A percentile compares a stretch with the other conserved stretches of the same genome.
Evolutionary conservation across 2,329 filamentous ascomycete genomes (phyloP).

Genomic region (Cucurbitaria berberidis): DNA sequence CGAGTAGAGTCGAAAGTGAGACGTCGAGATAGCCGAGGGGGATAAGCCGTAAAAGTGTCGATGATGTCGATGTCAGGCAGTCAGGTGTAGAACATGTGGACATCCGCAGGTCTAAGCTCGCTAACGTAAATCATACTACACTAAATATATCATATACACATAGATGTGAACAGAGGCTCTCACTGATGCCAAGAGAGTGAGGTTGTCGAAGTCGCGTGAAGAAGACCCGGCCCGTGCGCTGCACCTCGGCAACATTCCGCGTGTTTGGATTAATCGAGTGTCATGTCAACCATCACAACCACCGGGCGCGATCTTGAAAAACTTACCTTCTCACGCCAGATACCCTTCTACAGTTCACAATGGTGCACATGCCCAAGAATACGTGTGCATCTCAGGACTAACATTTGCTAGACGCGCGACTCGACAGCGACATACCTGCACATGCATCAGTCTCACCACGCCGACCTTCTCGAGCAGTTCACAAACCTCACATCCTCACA

Average conservation of each 20-base stretch:
- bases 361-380: not conserved
- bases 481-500: conserved; percentile 44
- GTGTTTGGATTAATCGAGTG: not conserved
- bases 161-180: too few relatives aligned
- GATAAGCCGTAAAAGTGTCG: too few relatives aligned
- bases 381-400: not conserved
- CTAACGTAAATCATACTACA: too few relatives aligned
- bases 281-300: not conserved
- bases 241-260: not conserved
- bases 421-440: conserved; percentile 76
- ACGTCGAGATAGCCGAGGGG: too few relatives aligned
- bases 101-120: too few relatives aligned
- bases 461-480: conserved; percentile 75
- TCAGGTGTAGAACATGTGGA: too few relatives aligned
- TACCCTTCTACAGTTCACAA: not conserved
- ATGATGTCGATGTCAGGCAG: too few relatives aligned
- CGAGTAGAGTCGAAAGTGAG: too few relatives aligned
- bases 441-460: conserved; percentile 73
- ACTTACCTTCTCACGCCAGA: not conserved
- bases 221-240: not conserved
- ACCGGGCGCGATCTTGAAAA: not conserved
- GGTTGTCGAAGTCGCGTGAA: too few relatives aligned
- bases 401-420: conserved; percentile 66
- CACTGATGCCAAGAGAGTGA: too few relatives aligned
- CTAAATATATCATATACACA: too few relatives aligned